Conservation (phyloP, 352 stramenopile species). For the Phytophthora multivora region DNA sequence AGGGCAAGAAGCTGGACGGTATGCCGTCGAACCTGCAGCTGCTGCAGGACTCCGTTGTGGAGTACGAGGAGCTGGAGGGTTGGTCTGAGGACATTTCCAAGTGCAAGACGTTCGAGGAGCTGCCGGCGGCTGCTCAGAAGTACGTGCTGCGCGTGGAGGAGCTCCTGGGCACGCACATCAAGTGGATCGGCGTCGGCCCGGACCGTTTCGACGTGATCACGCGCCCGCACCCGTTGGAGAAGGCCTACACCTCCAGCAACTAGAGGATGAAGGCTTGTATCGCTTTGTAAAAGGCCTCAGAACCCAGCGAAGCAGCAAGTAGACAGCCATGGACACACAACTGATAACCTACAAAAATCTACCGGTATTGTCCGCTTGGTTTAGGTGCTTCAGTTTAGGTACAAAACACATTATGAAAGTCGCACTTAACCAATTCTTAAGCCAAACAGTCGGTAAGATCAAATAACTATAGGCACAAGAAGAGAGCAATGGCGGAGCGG, state of each 20-base stretch:
- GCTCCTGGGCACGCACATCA: slow-evolving; percentile 95
- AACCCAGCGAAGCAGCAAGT: slow-evolving; percentile 8
- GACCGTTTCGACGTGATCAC: slow-evolving; percentile 96
- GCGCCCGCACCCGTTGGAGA: slow-evolving; percentile 75
- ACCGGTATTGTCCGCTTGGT: slow-evolving; percentile 15
- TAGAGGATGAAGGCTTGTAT: slow-evolving; percentile 21
- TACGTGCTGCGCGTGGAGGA: slow-evolving; percentile 98
- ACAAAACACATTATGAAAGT: not conserved
- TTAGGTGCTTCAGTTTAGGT: slow-evolving; percentile 7
- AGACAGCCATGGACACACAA: slow-evolving; percentile 9
- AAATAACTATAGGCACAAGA: not conserved
- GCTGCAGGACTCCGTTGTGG: slow-evolving; percentile 93
- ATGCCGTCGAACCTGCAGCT: slow-evolving; percentile 96
- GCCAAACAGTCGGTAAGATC: not conserved
- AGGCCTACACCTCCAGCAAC: slow-evolving; percentile 43
- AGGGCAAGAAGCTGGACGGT: slow-evolving; percentile 92
- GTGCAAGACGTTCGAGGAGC: slow-evolving; percentile 96
- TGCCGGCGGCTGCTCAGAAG: slow-evolving; percentile 94
- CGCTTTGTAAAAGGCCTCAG: slow-evolving; percentile 7
- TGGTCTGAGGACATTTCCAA: slow-evolving; percentile 98
- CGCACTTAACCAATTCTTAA: not conserved
- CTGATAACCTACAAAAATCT: slow-evolving; percentile 9
- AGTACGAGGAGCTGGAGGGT: slow-evolving; percentile 93
- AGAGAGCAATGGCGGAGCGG: slow-evolving; percentile 50
- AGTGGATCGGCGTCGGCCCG: slow-evolving; percentile 98